Evolutionary conservation across 139 green algal genomes (phyloP).

Genomic region (Haematococcus lacustris): DNA sequence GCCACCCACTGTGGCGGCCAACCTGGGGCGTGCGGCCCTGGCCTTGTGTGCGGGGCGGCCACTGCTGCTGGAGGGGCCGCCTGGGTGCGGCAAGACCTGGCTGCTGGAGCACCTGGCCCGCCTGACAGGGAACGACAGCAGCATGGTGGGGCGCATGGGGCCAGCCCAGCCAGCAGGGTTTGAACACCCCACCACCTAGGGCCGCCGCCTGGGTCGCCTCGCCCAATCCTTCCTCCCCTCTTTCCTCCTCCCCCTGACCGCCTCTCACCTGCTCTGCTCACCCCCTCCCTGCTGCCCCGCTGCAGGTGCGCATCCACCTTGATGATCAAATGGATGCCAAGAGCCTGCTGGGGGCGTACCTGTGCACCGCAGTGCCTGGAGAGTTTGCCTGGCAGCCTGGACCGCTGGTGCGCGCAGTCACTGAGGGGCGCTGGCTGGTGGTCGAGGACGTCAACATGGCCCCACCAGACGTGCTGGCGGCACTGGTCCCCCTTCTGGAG

Average conservation of each 20-base stretch:
- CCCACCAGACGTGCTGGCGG: constrained; percentile 82
- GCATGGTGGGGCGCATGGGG: constrained; percentile 3
- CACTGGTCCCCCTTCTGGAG: constrained; percentile 83
- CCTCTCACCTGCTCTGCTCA: background rate
- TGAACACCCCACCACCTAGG: too few species aligned
- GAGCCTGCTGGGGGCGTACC: constrained; percentile 88
- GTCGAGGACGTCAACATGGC: constrained; percentile 93
- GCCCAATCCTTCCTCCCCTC: background rate
- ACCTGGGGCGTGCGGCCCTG: constrained; percentile 59
- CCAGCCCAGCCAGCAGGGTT: background rate
- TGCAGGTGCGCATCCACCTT: constrained; percentile 72
- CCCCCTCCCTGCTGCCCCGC: background rate
- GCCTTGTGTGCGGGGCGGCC: constrained; percentile 68
- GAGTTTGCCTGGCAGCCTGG: constrained; percentile 95
- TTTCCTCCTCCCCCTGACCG: background rate
- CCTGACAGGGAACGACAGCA: constrained; percentile 60
- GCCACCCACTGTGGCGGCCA: constrained; percentile 41
- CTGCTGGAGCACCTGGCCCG: constrained; percentile 71
- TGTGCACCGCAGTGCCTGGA: constrained; percentile 79
- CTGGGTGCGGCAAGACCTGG: constrained; percentile 80
- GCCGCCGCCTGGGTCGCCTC: too few species aligned
- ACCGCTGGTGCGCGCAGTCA: constrained; percentile 61
- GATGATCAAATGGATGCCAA: constrained; percentile 96
- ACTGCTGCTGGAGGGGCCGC: constrained; percentile 83
- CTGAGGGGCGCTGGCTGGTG: constrained; percentile 83